phyloP scores from a whole-genome alignment of 2,329 filamentous ascomycete species.

The Phyllosticta citrichinensis region DNA sequence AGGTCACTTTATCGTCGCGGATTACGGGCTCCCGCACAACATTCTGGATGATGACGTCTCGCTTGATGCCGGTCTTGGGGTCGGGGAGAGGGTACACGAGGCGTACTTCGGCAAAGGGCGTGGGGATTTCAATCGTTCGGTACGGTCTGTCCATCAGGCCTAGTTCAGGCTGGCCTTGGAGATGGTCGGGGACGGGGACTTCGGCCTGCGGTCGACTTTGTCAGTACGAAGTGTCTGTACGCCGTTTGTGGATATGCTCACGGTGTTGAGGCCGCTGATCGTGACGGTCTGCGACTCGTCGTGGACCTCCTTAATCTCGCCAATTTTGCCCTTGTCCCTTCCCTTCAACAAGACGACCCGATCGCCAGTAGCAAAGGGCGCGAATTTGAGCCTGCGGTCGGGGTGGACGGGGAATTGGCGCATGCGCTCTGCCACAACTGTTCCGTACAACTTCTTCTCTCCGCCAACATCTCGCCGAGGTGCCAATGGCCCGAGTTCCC shows the following conservation, averaged over 20 bases:
- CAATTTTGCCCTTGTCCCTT: constrained; percentile 74
- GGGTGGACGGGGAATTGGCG: constrained; percentile 28
- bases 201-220: constrained; percentile 25
- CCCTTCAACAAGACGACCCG: constrained; percentile 75
- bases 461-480: constrained; percentile 64
- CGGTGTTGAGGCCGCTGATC: constrained; percentile 33
- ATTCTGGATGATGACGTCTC: constrained; percentile 44
- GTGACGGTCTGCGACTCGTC: constrained; percentile 22
- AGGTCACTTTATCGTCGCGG: constrained; percentile 9
- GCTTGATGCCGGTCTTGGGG: constrained; percentile 50
- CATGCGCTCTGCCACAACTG: constrained; percentile 30
- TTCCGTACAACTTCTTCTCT: constrained; percentile 48
- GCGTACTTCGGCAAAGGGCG: constrained; percentile 64
- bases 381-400: constrained; percentile 21
- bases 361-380: constrained; percentile 48
- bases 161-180: constrained; percentile 26
- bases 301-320: constrained; percentile 51
- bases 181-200: constrained; percentile 31
- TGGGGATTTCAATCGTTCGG: constrained; percentile 41
- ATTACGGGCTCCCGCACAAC: constrained; percentile 14
- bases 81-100: constrained; percentile 70
- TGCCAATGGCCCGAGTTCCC: constrained; percentile 65
- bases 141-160: constrained; percentile 23
- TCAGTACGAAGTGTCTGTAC: neutral
- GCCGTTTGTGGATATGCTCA: constrained; percentile 13